phyloP scores from a whole-genome alignment of 495 filamentous ascomycete genomes.

The Aspergillus cristatus region DNA sequence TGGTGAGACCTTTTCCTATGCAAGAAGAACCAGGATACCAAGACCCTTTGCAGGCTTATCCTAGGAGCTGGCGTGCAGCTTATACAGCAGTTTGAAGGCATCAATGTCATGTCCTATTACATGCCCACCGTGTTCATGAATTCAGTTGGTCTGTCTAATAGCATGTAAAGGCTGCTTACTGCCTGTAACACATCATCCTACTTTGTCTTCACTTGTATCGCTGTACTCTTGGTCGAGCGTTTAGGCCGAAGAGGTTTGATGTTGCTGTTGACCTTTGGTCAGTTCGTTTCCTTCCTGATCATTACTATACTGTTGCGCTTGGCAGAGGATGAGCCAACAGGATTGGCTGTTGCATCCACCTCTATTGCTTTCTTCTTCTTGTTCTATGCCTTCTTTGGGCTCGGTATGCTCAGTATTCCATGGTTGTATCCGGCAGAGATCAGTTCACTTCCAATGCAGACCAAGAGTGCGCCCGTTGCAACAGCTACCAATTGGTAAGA shows the following conservation, averaged over 20 bases:
- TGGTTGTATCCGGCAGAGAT: conserved; percentile 60
- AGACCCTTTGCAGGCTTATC: conserved; percentile 38
- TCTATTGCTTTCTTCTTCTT: conserved; percentile 48
- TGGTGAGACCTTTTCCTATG: conserved; percentile 40
- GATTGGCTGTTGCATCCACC: conserved; percentile 23
- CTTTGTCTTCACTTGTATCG: conserved; percentile 37
- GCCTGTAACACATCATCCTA: conserved; percentile 44
- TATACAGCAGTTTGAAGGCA: conserved; percentile 46
- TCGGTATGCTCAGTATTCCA: conserved; percentile 48
- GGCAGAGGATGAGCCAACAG: conserved; percentile 23
- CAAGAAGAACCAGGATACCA: conserved; percentile 28
- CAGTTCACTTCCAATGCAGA: conserved; percentile 47
- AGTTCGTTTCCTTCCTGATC: conserved; percentile 42
- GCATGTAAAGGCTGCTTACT: conserved; percentile 38
- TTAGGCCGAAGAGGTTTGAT: conserved; percentile 44
- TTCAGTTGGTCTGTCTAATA: conserved; percentile 38
- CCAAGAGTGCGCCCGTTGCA: conserved; percentile 47
- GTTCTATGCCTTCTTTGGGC: conserved; percentile 42
- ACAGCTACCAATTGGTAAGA: conserved; percentile 52
- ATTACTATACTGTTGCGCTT: conserved; percentile 47
- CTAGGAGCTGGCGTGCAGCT: conserved; percentile 43
- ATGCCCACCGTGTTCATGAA: conserved; percentile 41
- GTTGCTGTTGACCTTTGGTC: conserved; percentile 39
- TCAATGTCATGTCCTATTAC: conserved; percentile 41
- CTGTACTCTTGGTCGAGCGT: conserved; percentile 38